Conservation (phyloP, 371 early-diverging fungal species). For the Apophysomyces trapeziformis region DNA sequence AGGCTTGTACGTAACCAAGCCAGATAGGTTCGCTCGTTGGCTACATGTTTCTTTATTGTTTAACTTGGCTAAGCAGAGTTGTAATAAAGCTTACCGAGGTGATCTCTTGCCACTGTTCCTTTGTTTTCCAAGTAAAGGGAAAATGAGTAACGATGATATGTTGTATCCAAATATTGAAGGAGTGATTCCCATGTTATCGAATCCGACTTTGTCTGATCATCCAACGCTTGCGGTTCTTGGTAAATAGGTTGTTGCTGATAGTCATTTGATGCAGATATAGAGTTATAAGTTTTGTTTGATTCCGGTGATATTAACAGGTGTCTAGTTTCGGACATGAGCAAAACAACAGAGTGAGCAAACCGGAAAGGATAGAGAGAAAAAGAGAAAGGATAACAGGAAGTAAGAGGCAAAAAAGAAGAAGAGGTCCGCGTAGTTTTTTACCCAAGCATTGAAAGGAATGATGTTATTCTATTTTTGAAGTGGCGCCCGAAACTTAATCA, state of each 20-base stretch:
- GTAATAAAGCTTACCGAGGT: conserved; percentile 50
- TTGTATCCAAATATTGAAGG: background rate
- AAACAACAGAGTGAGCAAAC: background rate
- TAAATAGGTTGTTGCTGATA: background rate
- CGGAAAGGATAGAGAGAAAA: background rate
- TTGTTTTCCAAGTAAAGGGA: conserved; percentile 67
- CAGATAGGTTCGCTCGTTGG: conserved; percentile 82
- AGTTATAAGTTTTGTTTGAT: background rate
- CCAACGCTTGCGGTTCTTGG: background rate
- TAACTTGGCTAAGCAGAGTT: background rate
- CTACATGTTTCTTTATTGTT: conserved; percentile 28
- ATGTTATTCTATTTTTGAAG: background rate
- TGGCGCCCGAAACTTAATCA: background rate
- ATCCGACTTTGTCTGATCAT: background rate
- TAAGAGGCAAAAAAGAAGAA: background rate
- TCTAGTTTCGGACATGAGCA: background rate
- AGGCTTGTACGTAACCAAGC: conserved; percentile 82
- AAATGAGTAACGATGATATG: conserved; percentile 16
- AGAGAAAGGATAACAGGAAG: background rate
- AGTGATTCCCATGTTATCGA: background rate
- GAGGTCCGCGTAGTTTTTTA: background rate
- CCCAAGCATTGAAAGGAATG: too few relatives aligned
- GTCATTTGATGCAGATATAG: background rate
- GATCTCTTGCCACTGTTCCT: conserved; percentile 79
- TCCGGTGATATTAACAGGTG: background rate